Evolutionary conservation across 345 rosid species (phyloP).

Genomic region (Isatis tinctoria): DNA sequence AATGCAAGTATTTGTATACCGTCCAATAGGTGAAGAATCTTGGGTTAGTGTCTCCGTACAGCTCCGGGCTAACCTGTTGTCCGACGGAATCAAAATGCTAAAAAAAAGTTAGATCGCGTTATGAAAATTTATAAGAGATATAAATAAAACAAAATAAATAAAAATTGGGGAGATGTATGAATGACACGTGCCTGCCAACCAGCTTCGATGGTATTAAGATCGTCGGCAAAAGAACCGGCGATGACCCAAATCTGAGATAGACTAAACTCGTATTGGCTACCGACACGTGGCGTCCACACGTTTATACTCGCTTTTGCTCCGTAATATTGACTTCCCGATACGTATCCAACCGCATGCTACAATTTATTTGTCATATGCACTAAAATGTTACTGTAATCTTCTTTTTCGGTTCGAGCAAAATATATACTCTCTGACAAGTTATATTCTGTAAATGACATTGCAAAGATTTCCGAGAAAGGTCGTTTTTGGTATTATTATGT

Average conservation of each 20-base stretch:
- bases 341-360: slow-evolving; percentile 98
- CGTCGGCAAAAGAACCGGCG: slow-evolving; percentile 91
- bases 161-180: neutral
- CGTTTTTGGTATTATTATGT: slow-evolving; percentile 15
- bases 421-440: slow-evolving; percentile 25
- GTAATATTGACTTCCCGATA: slow-evolving; percentile 76
- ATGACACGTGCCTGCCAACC: slow-evolving; percentile 86
- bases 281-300: slow-evolving; percentile 91
- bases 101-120: neutral
- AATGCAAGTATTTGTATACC: slow-evolving; percentile 42
- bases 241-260: slow-evolving; percentile 95
- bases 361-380: neutral
- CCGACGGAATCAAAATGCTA: slow-evolving; percentile 2
- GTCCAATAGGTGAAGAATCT: slow-evolving; percentile 99
- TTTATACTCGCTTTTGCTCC: slow-evolving; percentile 97
- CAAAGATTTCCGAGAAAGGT: slow-evolving; percentile 46
- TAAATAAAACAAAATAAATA: neutral
- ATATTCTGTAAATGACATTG: slow-evolving; percentile 55
- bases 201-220: slow-evolving; percentile 98
- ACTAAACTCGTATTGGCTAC: slow-evolving; percentile 85
- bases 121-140: neutral
- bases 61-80: slow-evolving; percentile 97
- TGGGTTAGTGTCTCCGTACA: slow-evolving; percentile 89
- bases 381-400: slow-evolving; percentile 17
- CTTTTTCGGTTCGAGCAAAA: slow-evolving; percentile 48